Evolutionary conservation across 345 rosid genomes (phyloP), one percentile per base, ranked within the genome.

Genomic region (Euphorbia tirucalli): DNA sequence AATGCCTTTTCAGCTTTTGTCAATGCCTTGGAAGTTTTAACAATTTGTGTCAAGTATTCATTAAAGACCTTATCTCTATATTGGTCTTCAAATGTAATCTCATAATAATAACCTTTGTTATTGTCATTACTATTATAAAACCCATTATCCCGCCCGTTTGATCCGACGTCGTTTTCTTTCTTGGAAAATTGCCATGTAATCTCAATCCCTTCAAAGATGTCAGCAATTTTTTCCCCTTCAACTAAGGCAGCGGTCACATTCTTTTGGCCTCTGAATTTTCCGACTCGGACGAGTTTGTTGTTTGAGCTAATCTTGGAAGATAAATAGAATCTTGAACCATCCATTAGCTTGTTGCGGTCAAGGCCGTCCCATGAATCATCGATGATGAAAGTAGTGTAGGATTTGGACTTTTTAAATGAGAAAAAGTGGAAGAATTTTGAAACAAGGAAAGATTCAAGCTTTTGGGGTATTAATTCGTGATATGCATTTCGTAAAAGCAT

Each of bases 301-400:
- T 61, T 18, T 10, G 15, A 0, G 46, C 27, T 46, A 3, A 61
- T 31, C 66, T 61, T 61, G 46, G 66, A 16, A 0, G 66, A 61
- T n/a, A 61, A 61, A 27, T 61, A 61, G 1, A 61, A 61, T 35
- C 66, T 61, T 19, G 66, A 39, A 1, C 46, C 66, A 10, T 61
- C 46, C 0, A 61, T 61, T 1, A 61, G 66, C 13, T 19, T 61
- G 46, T 61, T 61, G 1, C 66, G 66, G 4, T 61, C 46, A 0
- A 61, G 66, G 30, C 64, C 64, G 8, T 60, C 64, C 64, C 64
- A 60, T 14, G 41, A 30, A 60, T 60, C 64, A 31, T 60, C 64
- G 7, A 60, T 31, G 64, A 60, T 60, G 22, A 60, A 60, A 31
- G 64, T 30, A 31, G 35, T 22, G 1, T 28, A 16, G 30, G 64